Percentiles rank a stretch among this genome's conserved stretches.
These are phyloP conservation scores for Populus hybrid DNA, from an alignment of 441 rosid genomes.

Conservation along the genomic window DNA sequence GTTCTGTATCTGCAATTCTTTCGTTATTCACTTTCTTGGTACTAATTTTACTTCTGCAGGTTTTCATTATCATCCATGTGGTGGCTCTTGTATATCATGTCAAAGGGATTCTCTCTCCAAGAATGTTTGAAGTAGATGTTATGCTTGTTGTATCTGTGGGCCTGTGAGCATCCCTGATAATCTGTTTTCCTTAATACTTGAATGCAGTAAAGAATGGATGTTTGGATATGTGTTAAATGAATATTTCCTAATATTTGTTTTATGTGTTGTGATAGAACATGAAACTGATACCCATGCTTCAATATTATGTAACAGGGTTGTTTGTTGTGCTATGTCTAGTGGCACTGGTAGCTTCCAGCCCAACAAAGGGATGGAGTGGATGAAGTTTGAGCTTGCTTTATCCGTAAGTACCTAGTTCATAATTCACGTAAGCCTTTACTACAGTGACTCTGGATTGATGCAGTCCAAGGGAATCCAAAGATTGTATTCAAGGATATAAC, in stretches of 20 bases:
- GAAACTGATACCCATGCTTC: slow-evolving; percentile 8
- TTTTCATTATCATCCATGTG: slow-evolving; percentile 89
- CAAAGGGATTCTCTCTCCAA: slow-evolving; percentile 86
- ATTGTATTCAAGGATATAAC: background rate
- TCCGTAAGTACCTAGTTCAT: slow-evolving; percentile 62
- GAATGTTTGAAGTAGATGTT: slow-evolving; percentile 93
- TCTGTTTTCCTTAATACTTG: slow-evolving; percentile 10
- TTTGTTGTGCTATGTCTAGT: slow-evolving; percentile 73
- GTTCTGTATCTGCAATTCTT: slow-evolving; percentile 10
- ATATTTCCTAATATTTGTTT: background rate
- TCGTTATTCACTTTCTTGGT: background rate
- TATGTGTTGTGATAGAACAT: background rate
- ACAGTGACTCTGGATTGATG: background rate
- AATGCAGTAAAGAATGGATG: background rate
- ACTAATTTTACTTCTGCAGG: slow-evolving; percentile 48
- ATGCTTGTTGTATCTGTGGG: slow-evolving; percentile 89
- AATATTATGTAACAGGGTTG: slow-evolving; percentile 51
- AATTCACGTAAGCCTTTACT: background rate
- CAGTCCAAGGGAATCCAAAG: background rate
- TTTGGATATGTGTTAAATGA: background rate
- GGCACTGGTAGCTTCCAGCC: slow-evolving; percentile 99
- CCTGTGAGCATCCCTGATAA: slow-evolving; percentile 62
- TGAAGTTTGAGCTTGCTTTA: slow-evolving; percentile 98
- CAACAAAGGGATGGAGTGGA: slow-evolving; percentile 99
- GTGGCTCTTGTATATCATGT: slow-evolving; percentile 92